Base-by-base conservation (phyloP, 805 yeast species). In the Crinitomyces ghanaensis region DNA sequence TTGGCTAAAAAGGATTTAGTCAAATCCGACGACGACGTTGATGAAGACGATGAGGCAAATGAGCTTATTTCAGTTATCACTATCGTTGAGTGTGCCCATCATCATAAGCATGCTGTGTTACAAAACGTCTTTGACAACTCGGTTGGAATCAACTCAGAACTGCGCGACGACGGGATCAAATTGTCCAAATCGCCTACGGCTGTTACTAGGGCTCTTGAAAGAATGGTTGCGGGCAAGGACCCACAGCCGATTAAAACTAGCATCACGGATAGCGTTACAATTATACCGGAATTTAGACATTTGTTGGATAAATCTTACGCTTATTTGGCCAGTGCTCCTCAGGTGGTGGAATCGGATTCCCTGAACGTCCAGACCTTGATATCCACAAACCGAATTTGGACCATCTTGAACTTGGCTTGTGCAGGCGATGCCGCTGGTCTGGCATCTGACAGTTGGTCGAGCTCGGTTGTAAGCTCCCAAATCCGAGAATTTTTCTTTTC, bases 121-220 rank as follows among this genome's bases (percentile, higher is more conserved):
- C 43, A 43, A 14, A 44, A 52, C 4, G 54, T 57, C 3, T 61
- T 60, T 36, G 63, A 60, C 34, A 51, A 54, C 38, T 21, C 50
- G 5, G 40, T 32, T 3, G 65, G 60, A 5, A 46, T 60, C 38
- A 58, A 60, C 31, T 46, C 48, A 21, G 66, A 60, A 39, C 49
- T 60, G 48, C 37, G 35, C 6, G 48, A 53, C 11, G 62, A 61
- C 31, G 66, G 66, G 2, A 37, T 61, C 12, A 27, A 41, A 2
- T 34, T 46, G 7, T 26, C 51, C 14, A 44, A 44, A 24, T 32
- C 48, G 7, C 46, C 48, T 3, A 35, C 39, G 6, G 17, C 41
- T 4, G 42, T 42, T 6, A 20, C 36, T n/a, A 31, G 38, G 15
- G 34, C 43, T 4, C 20, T 44, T 21, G 28, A 37, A 11, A 38